phyloP scores from a whole-genome alignment of 495 filamentous ascomycete genomes.

The Neohortaea acidophila region DNA sequence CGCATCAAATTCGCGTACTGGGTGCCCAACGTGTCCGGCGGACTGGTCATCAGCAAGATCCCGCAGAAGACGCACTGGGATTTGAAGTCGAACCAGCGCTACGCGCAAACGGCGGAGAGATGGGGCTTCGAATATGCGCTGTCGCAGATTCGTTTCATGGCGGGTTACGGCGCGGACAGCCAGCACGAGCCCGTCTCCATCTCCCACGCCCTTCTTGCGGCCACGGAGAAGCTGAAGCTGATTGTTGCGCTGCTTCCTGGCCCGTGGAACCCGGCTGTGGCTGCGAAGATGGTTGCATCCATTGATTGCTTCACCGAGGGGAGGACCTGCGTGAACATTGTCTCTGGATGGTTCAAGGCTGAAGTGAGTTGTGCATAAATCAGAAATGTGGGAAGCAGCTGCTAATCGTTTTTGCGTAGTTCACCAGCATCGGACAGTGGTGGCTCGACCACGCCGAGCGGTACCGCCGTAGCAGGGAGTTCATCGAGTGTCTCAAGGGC shows the following conservation, averaged over 20 bases:
- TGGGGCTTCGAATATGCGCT: conserved; percentile 35
- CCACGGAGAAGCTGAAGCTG: conserved; percentile 30
- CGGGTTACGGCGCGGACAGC: conserved; percentile 34
- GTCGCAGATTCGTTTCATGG: conserved; percentile 36
- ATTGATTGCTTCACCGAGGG: conserved; percentile 36
- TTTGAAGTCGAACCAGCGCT: conserved; percentile 30
- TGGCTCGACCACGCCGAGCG: conserved; percentile 37
- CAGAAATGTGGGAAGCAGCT: background rate
- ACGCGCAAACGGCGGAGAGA: conserved; percentile 32
- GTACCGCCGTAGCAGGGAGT: conserved; percentile 33
- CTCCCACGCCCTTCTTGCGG: conserved; percentile 33
- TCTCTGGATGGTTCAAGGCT: conserved; percentile 37
- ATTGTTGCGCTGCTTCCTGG: conserved; percentile 37
- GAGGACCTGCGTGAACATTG: conserved; percentile 34
- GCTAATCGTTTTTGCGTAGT: conserved; percentile 7
- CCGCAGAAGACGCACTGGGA: conserved; percentile 34
- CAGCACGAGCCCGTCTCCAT: conserved; percentile 38
- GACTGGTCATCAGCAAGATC: conserved; percentile 35
- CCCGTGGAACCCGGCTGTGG: conserved; percentile 36
- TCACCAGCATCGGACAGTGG: conserved; percentile 36
- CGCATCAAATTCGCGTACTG: conserved; percentile 31
- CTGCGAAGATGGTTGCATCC: conserved; percentile 35
- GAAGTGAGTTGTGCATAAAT: conserved; percentile 16
- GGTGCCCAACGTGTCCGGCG: conserved; percentile 37
- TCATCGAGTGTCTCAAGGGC: conserved; percentile 33